A percentile compares a stretch with the other conserved stretches of the same genome.
These are phyloP conservation scores for Raffaelea ambrosiae DNA, from an alignment of 2,329 filamentous ascomycete genomes.

Conservation along the genomic window DNA sequence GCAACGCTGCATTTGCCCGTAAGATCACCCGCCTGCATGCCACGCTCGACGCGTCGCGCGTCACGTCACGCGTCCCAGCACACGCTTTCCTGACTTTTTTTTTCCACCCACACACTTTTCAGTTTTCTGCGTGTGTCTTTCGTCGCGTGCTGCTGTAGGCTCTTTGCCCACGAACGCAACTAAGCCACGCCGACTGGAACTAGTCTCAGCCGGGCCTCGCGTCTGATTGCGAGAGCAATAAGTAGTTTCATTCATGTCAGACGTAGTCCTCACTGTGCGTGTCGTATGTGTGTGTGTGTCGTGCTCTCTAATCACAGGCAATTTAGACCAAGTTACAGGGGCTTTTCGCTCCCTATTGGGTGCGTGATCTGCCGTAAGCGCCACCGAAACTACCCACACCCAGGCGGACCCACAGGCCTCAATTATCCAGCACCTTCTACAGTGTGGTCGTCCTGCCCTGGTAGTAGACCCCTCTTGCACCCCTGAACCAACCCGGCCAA, in stretches of 20 bases:
- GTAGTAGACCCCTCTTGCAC: too few relatives aligned
- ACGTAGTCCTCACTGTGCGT: too few relatives aligned
- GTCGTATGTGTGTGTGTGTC: background rate
- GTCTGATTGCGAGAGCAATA: background rate
- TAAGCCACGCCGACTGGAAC: background rate
- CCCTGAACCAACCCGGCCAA: too few relatives aligned
- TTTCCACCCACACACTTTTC: background rate
- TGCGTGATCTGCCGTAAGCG: slow-evolving; percentile 9
- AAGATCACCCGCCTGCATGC: too few relatives aligned
- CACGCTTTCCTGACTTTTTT: background rate
- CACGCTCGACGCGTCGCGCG: too few relatives aligned
- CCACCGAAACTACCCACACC: background rate
- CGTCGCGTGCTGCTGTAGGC: slow-evolving; percentile 6
- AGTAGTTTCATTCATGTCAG: too few relatives aligned
- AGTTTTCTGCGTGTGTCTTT: background rate
- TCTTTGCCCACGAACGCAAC: slow-evolving; percentile 3
- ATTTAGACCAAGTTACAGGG: background rate
- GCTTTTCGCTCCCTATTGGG: background rate
- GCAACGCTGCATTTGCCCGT: too few relatives aligned
- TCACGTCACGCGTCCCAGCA: background rate
- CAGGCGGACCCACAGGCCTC: background rate
- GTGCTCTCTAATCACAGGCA: background rate
- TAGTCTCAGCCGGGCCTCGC: background rate
- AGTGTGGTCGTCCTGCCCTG: background rate
- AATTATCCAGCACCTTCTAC: background rate